Conservation (phyloP, 495 filamentous ascomycete species). For the Neurospora sp. region DNA sequence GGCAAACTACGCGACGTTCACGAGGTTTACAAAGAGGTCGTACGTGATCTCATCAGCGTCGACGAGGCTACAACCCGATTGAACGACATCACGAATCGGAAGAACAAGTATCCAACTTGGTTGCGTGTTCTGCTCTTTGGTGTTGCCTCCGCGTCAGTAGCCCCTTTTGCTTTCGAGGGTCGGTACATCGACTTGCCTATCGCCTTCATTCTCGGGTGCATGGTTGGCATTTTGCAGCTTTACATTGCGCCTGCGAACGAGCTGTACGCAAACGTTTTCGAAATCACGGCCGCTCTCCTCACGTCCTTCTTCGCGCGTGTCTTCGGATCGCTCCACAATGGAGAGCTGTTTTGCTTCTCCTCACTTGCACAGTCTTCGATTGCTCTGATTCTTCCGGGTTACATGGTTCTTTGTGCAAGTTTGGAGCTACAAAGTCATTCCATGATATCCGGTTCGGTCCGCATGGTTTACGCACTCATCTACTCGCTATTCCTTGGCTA, state of each 20-base stretch:
- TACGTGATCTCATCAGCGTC: conserved; percentile 77
- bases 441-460: conserved; percentile 82
- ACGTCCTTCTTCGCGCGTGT: conserved; percentile 85
- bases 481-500: conserved; percentile 96
- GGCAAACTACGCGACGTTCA: conserved; percentile 78
- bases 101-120: conserved; percentile 58
- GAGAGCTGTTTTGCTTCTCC: conserved; percentile 79
- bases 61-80: conserved; percentile 70
- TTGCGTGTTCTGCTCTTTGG: conserved; percentile 76
- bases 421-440: conserved; percentile 81
- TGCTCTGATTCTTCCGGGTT: conserved; percentile 84
- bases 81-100: conserved; percentile 52
- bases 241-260: conserved; percentile 70
- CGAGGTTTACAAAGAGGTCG: conserved; percentile 85
- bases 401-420: conserved; percentile 56
- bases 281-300: conserved; percentile 75
- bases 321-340: conserved; percentile 70
- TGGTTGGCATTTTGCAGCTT: conserved; percentile 75
- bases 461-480: conserved; percentile 93
- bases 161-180: conserved; percentile 85
- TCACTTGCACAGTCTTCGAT: conserved; percentile 85
- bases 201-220: conserved; percentile 72
- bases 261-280: conserved; percentile 81
- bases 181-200: conserved; percentile 82
- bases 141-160: conserved; percentile 64